Evolutionary conservation across 257 asterid species (phyloP).

Genomic region (Buddleja alternifolia): DNA sequence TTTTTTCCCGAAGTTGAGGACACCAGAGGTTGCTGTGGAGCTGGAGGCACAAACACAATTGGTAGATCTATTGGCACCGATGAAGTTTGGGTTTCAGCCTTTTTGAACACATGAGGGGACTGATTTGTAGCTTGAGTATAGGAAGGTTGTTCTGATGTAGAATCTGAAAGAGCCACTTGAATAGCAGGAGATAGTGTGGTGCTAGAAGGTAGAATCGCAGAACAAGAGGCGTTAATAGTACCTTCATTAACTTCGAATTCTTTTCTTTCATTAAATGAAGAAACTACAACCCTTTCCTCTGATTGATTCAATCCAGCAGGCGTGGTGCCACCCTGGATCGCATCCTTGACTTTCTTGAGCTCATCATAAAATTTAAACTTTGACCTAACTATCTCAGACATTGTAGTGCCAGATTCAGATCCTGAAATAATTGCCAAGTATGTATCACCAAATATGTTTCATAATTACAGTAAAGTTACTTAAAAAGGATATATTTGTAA

Average conservation of each 20-base stretch:
- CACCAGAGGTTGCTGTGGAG: constrained; percentile 20
- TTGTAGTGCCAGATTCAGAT: constrained; percentile 38
- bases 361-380: constrained; percentile 45
- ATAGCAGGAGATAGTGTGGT: not conserved
- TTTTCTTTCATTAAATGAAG: constrained; percentile 32
- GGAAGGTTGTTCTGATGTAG: constrained; percentile 24
- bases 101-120: constrained; percentile 41
- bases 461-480: not conserved
- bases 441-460: not conserved
- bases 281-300: not conserved
- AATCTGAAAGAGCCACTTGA: constrained; percentile 3
- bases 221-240: not conserved
- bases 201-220: constrained; percentile 12
- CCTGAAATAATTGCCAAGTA: constrained; percentile 37
- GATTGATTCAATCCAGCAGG: constrained; percentile 8
- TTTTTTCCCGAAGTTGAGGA: constrained; percentile 28
- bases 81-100: constrained; percentile 32
- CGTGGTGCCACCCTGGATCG: constrained; percentile 8
- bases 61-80: constrained; percentile 23
- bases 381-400: constrained; percentile 51
- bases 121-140: constrained; percentile 16
- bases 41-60: constrained; percentile 48
- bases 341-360: constrained; percentile 33
- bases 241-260: constrained; percentile 29
- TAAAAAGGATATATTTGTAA: not conserved